Base-by-base conservation (phyloP, 2,329 filamentous ascomycete species). In the Neonectria ditissima region DNA sequence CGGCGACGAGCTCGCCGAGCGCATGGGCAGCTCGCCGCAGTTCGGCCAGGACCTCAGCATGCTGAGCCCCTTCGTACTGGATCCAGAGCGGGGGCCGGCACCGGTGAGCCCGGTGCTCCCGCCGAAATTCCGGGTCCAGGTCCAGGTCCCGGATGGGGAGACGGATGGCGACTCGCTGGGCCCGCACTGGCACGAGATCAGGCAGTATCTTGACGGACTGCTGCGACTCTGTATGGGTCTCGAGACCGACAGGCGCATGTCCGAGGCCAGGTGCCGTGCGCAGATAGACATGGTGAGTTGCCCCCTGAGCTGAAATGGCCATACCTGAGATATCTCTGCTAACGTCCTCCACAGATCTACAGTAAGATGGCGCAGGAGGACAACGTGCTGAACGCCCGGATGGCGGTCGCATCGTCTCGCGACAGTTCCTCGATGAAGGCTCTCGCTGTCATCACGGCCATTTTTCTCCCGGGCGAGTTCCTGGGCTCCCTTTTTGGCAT, bases 291-390 rank as follows among this genome's bases (percentile, higher is more conserved):
- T 83, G 65, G 79, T 81, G 62, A 75, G 79, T 71, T 22, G 5
- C 26, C 2, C 10, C n/a, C 24, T 6, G 24, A 26, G 24, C 24
- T 5, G 5, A 6, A 14, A 5, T 5, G 6, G 5, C 22, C 22
- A 16, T 9, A 8, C 14, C 47, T 18, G 47, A 26, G 18, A 68
- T 72, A 16, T 69, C 18, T 22, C 5, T 3, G 20, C 69, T 73
- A 9, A 70, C 22, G 20, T 4, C 1, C 2, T 16, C 1, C 50
- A 81, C 50, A 81, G 79, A 83, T 83, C 62, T 83, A 82, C 74
- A 81, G 79, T 65, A 83, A 82, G 67, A 82, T 83, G 79, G 81
- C 81, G 4, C 81, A 83, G 65, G 81, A 83, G 62, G 81, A 83
- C 68, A 83, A 83, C 66, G 80, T 81, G 28, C 76, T 83, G 53